phyloP scores from a whole-genome alignment of 345 rosid genomes.

The Syzygium oleosum region DNA sequence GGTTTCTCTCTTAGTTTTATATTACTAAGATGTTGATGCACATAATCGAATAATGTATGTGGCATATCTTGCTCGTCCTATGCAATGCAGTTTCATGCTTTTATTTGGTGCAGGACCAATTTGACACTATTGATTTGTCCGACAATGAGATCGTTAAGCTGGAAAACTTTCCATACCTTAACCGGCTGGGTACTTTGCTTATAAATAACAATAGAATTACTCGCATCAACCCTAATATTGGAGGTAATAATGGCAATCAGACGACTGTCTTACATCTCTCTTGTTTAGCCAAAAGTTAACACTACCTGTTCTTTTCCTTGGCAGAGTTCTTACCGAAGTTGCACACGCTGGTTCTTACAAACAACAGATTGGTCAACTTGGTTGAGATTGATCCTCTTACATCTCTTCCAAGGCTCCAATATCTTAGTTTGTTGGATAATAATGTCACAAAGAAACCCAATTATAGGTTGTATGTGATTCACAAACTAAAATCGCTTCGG shows the following conservation, averaged over 20 bases:
- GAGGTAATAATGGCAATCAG: conserved; percentile 34
- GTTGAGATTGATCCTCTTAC: conserved; percentile 94
- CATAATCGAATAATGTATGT: neutral
- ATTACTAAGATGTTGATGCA: neutral
- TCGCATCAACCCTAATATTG: conserved; percentile 80
- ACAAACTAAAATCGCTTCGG: conserved; percentile 76
- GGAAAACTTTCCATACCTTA: conserved; percentile 82
- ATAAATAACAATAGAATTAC: conserved; percentile 91
- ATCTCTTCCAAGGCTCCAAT: conserved; percentile 79
- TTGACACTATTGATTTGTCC: conserved; percentile 91
- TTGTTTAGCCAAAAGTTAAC: neutral
- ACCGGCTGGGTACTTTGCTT: conserved; percentile 82
- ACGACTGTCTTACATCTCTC: neutral
- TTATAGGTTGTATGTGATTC: conserved; percentile 86
- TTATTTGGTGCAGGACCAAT: conserved; percentile 71
- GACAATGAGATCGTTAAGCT: conserved; percentile 99
- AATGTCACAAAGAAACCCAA: conserved; percentile 86
- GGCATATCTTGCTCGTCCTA: neutral
- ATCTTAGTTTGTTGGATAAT: conserved; percentile 88
- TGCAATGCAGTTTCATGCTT: neutral
- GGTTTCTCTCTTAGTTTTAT: neutral
- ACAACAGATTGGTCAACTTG: conserved; percentile 96
- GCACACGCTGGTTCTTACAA: conserved; percentile 84
- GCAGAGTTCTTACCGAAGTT: conserved; percentile 88
- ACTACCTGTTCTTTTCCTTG: neutral